Conservation (phyloP, 768 basidiomycete genomes). For the Tephrocybe sp. region DNA sequence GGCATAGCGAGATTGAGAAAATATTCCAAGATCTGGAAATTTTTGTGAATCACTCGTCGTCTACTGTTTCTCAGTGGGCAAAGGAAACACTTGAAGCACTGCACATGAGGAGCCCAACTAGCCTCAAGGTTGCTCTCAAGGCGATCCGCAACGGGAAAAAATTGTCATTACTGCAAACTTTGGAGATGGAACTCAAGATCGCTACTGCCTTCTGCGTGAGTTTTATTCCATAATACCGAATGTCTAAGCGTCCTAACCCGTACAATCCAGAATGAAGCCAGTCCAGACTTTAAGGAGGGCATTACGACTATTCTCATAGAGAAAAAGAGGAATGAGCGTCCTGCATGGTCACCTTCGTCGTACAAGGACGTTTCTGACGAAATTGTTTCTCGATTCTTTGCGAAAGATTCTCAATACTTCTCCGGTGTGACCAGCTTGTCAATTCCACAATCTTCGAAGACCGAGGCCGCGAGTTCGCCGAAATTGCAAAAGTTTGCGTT, state of each 20-base stretch:
- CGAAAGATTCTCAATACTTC: constrained; percentile 44
- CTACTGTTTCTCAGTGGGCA: constrained; percentile 70
- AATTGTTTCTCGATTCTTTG: constrained; percentile 69
- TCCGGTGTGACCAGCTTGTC: constrained; percentile 41
- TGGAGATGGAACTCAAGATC: constrained; percentile 86
- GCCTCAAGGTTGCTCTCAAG: constrained; percentile 83
- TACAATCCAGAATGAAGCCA: constrained; percentile 60
- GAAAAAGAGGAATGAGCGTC: constrained; percentile 39
- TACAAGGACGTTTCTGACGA: constrained; percentile 58
- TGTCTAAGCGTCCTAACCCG: constrained; percentile 12
- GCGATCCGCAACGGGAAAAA: constrained; percentile 72
- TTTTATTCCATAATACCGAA: constrained; percentile 20
- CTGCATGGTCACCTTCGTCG: constrained; percentile 69
- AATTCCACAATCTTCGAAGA: constrained; percentile 30
- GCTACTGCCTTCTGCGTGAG: constrained; percentile 89
- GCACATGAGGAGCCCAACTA: constrained; percentile 81
- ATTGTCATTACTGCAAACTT: constrained; percentile 57
- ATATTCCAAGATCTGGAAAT: constrained; percentile 60
- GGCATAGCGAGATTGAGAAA: constrained; percentile 62
- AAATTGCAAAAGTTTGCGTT: constrained; percentile 50
- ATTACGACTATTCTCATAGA: constrained; percentile 63
- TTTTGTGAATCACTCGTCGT: constrained; percentile 35
- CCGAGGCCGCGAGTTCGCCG: constrained; percentile 18
- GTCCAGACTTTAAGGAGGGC: constrained; percentile 81
- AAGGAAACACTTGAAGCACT: constrained; percentile 59